Base-by-base conservation (phyloP, 495 filamentous ascomycete genomes). In the Aspergillus funiculosus region DNA sequence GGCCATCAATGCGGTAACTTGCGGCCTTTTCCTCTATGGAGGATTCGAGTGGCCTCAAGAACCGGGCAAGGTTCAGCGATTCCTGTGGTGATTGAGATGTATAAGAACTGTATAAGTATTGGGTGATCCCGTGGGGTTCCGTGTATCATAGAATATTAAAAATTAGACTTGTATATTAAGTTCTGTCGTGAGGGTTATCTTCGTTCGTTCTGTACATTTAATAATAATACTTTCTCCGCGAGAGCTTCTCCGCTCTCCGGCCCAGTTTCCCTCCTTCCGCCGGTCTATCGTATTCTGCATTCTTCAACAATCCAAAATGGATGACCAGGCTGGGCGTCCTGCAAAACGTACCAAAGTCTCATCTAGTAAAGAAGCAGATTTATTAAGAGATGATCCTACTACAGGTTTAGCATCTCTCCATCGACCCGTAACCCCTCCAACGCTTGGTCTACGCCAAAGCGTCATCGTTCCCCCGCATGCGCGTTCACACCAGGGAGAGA, bases 11-110 rank as follows among this genome's bases (percentile, higher is more conserved):
- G 64, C 61, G 6, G 74, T 71, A 1, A 91, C 87, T 7, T 83
- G 87, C 52, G 89, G 85, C 60, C 65, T 94, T 27, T 96, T 97
- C 56, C 57, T 95, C 39, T 79, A 78, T 53, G 73, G 77, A 59
- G 83, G 82, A 1, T 97, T 94, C 60, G 75, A 79, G 51, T 96
- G 91, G 91, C 63, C 71, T 18, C 75, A 85, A 52, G 89, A 95
- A 61, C 78, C 74, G 21, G 89, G 89, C 21, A 81, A 73, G 54
- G 66, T 87, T 46, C 90, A 96, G 72, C 74, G 91, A 47, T 97
- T 97, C 56, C 87, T 97, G 85, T 97, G 90, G 90, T 95, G 51
- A 69, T 53, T 19, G 25, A 24, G 17, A 5, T 52, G 21, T 42
- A 46, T 36, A 29, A 38, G 34, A 10, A 50, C n/a, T 50, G 31